A percentile compares a stretch with the other conserved stretches of the same genome.
These are phyloP conservation scores for Wickerhamiella australiensis DNA, from an alignment of 805 yeast genomes.

Conservation along the genomic window DNA sequence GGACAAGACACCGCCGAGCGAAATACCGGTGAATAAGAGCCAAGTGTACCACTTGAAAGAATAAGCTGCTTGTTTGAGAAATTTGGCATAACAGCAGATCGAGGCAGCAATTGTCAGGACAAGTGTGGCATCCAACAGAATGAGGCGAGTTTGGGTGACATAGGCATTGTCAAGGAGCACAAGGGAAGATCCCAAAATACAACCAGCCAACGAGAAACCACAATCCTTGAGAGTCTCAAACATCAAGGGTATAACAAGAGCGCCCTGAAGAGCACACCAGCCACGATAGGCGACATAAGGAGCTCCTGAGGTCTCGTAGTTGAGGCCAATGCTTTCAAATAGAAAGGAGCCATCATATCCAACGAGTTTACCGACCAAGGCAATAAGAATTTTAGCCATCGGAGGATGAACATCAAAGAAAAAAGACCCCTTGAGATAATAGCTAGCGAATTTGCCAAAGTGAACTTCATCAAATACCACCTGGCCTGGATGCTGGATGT, in stretches of 20 bases:
- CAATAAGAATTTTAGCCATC: constrained; percentile 84
- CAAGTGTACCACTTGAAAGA: constrained; percentile 86
- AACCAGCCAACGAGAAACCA: constrained; percentile 58
- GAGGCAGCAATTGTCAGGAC: constrained; percentile 82
- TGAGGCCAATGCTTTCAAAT: constrained; percentile 63
- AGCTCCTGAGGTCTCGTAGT: constrained; percentile 65
- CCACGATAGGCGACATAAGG: constrained; percentile 69
- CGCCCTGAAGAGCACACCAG: constrained; percentile 74
- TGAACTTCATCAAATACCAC: constrained; percentile 92
- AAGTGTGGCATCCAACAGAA: constrained; percentile 82
- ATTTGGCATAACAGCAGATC: constrained; percentile 55
- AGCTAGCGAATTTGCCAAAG: constrained; percentile 92
- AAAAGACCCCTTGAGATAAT: constrained; percentile 75
- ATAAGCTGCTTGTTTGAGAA: constrained; percentile 62
- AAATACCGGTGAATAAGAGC: constrained; percentile 71
- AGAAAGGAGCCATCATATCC: constrained; percentile 82
- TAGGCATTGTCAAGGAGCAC: constrained; percentile 64
- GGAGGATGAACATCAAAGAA: constrained; percentile 98
- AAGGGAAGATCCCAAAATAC: constrained; percentile 63
- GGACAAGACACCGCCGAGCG: constrained; percentile 81
- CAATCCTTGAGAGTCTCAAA: constrained; percentile 68
- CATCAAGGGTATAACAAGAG: constrained; percentile 75
- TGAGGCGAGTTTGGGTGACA: constrained; percentile 76
- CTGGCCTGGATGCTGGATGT: constrained; percentile 61
- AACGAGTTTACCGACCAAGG: constrained; percentile 72